These are phyloP conservation scores for Angomonas desouzai DNA, from an alignment of 208 protist genomes.

Conservation along the genomic window DNA sequence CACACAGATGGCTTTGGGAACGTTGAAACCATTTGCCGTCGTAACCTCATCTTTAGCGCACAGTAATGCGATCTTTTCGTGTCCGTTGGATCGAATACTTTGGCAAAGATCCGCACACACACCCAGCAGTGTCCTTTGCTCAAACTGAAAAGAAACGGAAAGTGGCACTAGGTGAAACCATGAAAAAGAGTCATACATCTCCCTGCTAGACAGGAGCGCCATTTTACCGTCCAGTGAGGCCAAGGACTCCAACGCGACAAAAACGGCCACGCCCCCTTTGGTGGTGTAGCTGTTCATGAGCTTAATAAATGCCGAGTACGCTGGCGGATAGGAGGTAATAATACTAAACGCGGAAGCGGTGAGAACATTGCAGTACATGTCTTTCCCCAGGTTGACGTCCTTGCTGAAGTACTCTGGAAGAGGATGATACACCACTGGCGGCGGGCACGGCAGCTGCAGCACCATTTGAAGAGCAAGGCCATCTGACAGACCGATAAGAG, in stretches of 20 bases:
- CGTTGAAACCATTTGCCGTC: background rate
- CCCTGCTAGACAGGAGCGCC: background rate
- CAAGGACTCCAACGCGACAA: conserved; percentile 57
- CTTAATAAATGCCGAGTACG: conserved; percentile 54
- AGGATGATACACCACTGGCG: background rate
- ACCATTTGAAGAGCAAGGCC: background rate
- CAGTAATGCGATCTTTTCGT: conserved; percentile 34
- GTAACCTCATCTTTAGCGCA: background rate
- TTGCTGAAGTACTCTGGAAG: background rate
- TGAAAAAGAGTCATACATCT: background rate
- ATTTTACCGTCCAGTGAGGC: background rate
- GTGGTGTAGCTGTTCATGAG: conserved; percentile 76
- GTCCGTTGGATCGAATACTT: conserved; percentile 24
- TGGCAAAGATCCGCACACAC: conserved; percentile 41
- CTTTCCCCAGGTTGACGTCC: conserved; percentile 19
- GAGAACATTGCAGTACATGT: conserved; percentile 67
- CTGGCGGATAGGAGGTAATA: conserved; percentile 23
- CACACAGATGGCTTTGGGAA: conserved; percentile 22
- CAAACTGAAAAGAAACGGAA: conserved; percentile 52
- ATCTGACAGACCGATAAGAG: background rate
- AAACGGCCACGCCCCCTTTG: conserved; percentile 43
- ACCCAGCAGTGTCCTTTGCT: conserved; percentile 8
- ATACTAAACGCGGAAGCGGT: conserved; percentile 31
- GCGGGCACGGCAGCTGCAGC: background rate
- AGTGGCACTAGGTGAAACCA: conserved; percentile 66